These are phyloP conservation scores for Eragrostis tef DNA, from an alignment of 202 grass and related monocot genomes.

Conservation along the genomic window DNA sequence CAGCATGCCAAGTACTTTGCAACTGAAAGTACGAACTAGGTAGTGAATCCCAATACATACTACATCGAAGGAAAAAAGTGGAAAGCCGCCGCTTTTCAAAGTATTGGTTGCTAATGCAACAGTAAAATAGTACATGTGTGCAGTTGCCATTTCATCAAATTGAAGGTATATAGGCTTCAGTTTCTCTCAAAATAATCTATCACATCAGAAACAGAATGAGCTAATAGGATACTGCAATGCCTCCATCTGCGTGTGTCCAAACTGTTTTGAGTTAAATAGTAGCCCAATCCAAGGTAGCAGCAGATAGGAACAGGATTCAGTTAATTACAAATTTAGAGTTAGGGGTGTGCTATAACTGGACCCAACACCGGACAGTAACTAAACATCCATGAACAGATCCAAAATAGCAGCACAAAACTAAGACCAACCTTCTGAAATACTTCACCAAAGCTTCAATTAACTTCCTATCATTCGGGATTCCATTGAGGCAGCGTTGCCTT, in stretches of 20 bases:
- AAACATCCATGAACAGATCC: conserved; percentile 11
- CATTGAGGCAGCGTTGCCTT: conserved; percentile 58
- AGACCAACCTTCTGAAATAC: conserved; percentile 78
- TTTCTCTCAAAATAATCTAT: not conserved
- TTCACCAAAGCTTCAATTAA: conserved; percentile 73
- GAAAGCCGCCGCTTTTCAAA: not conserved
- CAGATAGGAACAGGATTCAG: not conserved
- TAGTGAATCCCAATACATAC: not conserved
- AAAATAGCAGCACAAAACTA: conserved; percentile 14
- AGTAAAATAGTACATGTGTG: not conserved
- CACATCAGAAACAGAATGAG: too few relatives aligned
- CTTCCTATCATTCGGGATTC: conserved; percentile 59
- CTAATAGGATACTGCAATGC: too few relatives aligned
- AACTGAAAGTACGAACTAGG: not conserved
- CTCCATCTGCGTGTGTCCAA: not conserved
- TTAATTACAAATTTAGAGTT: not conserved
- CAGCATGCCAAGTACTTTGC: not conserved
- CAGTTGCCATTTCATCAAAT: not conserved
- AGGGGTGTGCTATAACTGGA: not conserved
- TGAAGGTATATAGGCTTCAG: not conserved
- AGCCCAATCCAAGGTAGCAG: not conserved
- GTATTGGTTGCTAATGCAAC: not conserved
- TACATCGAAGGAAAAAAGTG: not conserved
- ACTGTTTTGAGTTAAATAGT: not conserved
- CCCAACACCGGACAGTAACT: not conserved